A percentile compares a stretch with the other conserved stretches of the same genome.
phyloP scores from a whole-genome alignment of 1,284 basidiomycete species.

The Cryptococcus sp. region DNA sequence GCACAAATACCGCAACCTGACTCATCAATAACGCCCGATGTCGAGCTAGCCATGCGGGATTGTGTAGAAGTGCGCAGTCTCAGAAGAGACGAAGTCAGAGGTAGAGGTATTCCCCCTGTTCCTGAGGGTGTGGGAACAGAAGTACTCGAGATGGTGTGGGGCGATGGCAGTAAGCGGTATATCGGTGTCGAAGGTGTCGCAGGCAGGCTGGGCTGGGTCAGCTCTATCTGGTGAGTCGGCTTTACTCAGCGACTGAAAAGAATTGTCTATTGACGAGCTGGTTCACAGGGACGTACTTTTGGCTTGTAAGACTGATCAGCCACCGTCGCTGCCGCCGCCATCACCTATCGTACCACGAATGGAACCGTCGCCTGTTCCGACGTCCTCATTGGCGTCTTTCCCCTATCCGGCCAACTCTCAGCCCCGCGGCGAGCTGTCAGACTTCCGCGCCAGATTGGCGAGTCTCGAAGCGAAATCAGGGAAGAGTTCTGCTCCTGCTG shows the following conservation, averaged over 20 bases:
- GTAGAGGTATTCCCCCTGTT: conserved; percentile 36
- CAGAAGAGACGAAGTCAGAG: conserved; percentile 41
- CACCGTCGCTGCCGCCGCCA: conserved; percentile 29
- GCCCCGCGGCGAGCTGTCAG: conserved; percentile 10
- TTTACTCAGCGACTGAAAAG: no score
- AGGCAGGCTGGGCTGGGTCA: conserved; percentile 46
- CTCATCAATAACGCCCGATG: conserved; percentile 22
- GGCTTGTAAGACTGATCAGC: conserved; percentile 31
- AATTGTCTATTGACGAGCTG: not conserved
- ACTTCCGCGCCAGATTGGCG: conserved; percentile 17
- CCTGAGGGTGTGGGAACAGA: conserved; percentile 45
- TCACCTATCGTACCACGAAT: conserved; percentile 18
- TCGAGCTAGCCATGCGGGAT: conserved; percentile 39
- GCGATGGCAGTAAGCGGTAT: conserved; percentile 42
- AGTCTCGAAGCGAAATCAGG: conserved; percentile 8
- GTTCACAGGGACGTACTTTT: conserved; percentile 39
- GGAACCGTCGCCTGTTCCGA: not conserved
- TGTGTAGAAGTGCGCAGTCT: conserved; percentile 46
- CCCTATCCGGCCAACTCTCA: conserved; percentile 8
- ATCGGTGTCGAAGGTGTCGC: conserved; percentile 46
- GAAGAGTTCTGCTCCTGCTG: conserved; percentile 25
- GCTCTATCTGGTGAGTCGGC: conserved; percentile 45
- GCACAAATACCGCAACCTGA: conserved; percentile 30
- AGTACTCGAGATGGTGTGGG: conserved; percentile 45
- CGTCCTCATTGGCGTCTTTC: conserved; percentile 12